Evolutionary conservation across 306 rosid genomes (phyloP).

Genomic region (Chamaecrista fasciculata): DNA sequence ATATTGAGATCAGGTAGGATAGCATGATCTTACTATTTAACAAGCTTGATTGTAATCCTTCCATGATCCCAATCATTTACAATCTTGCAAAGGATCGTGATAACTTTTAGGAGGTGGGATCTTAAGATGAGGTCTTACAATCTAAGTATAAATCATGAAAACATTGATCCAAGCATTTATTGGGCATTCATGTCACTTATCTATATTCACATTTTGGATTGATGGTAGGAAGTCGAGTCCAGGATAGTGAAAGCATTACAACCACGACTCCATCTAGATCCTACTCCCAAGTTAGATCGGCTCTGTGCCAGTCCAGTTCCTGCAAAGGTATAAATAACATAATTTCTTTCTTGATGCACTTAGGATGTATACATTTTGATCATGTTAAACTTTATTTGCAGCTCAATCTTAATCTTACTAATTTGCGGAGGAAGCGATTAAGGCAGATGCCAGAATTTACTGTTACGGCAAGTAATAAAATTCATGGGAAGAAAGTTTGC

Average conservation of each 20-base stretch:
- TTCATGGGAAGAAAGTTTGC: constrained; percentile 77
- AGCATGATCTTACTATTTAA: no score
- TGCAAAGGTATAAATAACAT: constrained; percentile 56
- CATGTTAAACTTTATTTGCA: constrained; percentile 43
- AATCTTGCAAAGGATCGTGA: no score
- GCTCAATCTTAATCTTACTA: constrained; percentile 57
- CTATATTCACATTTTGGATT: constrained; percentile 17
- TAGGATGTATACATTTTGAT: constrained; percentile 32
- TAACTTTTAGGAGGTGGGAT: no score
- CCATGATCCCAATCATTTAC: no score
- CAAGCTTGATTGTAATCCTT: no score
- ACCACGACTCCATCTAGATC: constrained; percentile 83
- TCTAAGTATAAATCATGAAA: no score
- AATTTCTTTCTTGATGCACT: constrained; percentile 29
- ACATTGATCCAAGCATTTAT: no score
- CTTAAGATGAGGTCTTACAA: no score
- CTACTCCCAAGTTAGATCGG: constrained; percentile 78
- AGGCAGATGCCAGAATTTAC: constrained; percentile 79
- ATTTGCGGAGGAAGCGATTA: constrained; percentile 63
- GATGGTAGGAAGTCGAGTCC: constrained; percentile 82
- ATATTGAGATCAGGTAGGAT: no score
- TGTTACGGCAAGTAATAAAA: constrained; percentile 60
- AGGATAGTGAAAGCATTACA: constrained; percentile 78
- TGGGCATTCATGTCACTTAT: constrained; percentile 26
- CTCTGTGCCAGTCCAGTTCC: constrained; percentile 61